These are phyloP conservation scores for Tolypocladium tropicale DNA, from an alignment of 2,329 filamentous ascomycete genomes.

Conservation along the genomic window DNA sequence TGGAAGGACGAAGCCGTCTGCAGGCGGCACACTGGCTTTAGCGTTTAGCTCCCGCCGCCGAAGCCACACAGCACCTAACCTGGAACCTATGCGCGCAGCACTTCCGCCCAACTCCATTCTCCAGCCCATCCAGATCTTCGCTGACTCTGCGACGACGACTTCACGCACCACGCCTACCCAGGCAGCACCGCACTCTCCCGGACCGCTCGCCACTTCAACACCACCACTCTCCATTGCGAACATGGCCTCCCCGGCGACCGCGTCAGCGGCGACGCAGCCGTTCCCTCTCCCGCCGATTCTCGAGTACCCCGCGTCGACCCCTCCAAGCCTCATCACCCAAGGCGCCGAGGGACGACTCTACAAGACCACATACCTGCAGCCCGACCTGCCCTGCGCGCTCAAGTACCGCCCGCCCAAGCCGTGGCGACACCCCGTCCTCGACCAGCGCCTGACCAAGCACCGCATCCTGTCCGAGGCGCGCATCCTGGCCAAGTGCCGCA, in stretches of 20 bases:
- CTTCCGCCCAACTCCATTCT: neutral
- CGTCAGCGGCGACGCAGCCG: slow-evolving; percentile 10
- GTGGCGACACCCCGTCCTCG: slow-evolving; percentile 84
- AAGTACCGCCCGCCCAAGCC: slow-evolving; percentile 88
- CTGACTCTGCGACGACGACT: neutral
- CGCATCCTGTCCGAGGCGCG: slow-evolving; percentile 83
- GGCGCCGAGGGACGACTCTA: slow-evolving; percentile 94
- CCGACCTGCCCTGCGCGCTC: slow-evolving; percentile 61
- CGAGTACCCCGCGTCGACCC: slow-evolving; percentile 45
- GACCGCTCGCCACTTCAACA: neutral
- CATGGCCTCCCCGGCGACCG: slow-evolving; percentile 2
- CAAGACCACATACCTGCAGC: slow-evolving; percentile 67
- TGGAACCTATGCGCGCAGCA: too few relatives aligned
- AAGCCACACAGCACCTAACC: neutral
- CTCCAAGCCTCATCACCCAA: slow-evolving; percentile 70
- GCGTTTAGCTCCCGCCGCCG: neutral
- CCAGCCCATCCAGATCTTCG: neutral
- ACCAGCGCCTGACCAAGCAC: slow-evolving; percentile 75
- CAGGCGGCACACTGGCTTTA: too few relatives aligned
- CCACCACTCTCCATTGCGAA: neutral
- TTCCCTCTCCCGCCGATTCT: slow-evolving; percentile 56
- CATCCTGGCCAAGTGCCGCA: slow-evolving; percentile 67
- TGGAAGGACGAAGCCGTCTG: too few relatives aligned
- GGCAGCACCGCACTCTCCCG: neutral
- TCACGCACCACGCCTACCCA: neutral